Evolutionary conservation across 345 rosid species (phyloP).

Genomic region (Zanthoxylum bungeanum): DNA sequence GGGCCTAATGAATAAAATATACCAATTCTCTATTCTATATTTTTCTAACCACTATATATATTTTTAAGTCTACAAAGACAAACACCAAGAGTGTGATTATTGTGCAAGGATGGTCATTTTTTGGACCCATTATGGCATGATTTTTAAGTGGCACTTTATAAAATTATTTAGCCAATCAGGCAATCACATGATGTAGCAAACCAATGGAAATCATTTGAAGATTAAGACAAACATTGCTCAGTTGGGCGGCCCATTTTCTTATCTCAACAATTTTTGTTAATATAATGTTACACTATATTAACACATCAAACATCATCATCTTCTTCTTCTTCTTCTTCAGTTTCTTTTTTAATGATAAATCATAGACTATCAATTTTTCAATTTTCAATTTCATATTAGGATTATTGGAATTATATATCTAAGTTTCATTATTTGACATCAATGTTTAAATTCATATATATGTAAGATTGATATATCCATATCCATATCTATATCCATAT

Average conservation of each 20-base stretch:
- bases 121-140: conserved; percentile 12
- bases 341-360: background rate
- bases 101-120: background rate
- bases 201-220: background rate
- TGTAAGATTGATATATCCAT: too few relatives aligned
- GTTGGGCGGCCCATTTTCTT: conserved; percentile 1
- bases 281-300: background rate
- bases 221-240: background rate
- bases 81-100: background rate
- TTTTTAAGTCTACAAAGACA: background rate
- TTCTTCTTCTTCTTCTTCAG: conserved; percentile 13
- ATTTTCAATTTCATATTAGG: background rate
- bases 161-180: conserved; percentile 2
- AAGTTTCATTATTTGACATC: too few relatives aligned
- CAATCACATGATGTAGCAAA: conserved; percentile 11
- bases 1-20: background rate
- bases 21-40: too few relatives aligned
- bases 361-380: background rate
- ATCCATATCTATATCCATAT: too few relatives aligned
- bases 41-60: too few relatives aligned
- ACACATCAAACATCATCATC: conserved; percentile 6
- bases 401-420: too few relatives aligned
- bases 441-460: too few relatives aligned
- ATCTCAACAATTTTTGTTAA: background rate
- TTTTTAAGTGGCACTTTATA: background rate